Evolutionary conservation across 345 rosid species (phyloP), one percentile per base, ranked within the genome.

Genomic region (Odontarrhena argentea): DNA sequence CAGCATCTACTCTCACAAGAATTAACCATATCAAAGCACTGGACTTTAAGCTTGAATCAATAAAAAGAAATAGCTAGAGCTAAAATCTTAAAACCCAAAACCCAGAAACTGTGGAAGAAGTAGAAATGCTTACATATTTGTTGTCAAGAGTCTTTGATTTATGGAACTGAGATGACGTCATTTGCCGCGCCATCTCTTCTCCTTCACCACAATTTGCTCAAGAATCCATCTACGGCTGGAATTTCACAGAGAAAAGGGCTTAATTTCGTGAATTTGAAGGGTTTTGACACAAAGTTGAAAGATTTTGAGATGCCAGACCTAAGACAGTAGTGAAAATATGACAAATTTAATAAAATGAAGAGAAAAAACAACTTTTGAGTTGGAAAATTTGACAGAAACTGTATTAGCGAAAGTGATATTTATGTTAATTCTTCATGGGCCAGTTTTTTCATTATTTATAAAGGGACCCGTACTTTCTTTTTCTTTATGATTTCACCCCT

Each of bases 131-230:
- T 68, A 89, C 96, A 52, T 89, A 87, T 89, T 89, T 89, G 83
- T 89, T 89, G 82, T 85, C 91, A 60, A 89, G 96, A 64, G 91
- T 83, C 87, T 87, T 89, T 55, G 91, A 84, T 81, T 87, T 87
- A 81, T 76, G 96, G 64, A 87, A 80, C 59, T 85, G 87, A 46
- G 94, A 62, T 36, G 89, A 65, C 61, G 86, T 74, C 75, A 78
- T 61, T 78, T 84, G 78, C 46, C 78, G 78, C 56, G 78, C 73
- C 78, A 74, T 74, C 61, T 55, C 60, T 60, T 52, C 57, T 51
- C 49, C 26, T 44, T 8, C 38, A 49, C 42, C 18, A 15, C 40
- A 41, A 40, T 38, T 42, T 51, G 52, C 38, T 74, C 73, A 60
- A 36, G 9, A 67, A 70, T 56, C 74, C 70, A 74, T 71, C 49